A percentile compares a stretch with the other conserved stretches of the same genome.
These are phyloP conservation scores for Suillus decipiens DNA, from an alignment of 768 basidiomycete genomes.

Conservation along the genomic window DNA sequence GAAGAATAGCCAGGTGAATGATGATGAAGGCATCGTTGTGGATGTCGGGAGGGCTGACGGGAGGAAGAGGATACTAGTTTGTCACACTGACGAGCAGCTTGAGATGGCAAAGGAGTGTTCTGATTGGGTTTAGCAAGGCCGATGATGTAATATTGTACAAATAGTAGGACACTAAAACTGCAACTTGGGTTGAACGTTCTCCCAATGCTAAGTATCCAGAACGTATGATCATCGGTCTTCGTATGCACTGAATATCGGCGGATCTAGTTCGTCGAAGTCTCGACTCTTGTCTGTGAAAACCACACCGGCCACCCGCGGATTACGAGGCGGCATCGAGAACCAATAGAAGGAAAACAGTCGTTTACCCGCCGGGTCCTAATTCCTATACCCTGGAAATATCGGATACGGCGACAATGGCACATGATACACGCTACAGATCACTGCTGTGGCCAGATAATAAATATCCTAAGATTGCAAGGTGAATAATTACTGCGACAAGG, in stretches of 20 bases:
- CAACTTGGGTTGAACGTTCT: neutral
- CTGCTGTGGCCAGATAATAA: neutral
- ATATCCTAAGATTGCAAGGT: neutral
- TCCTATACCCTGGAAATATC: neutral
- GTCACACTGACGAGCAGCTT: constrained; percentile 65
- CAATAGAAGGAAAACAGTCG: neutral
- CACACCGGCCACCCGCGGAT: neutral
- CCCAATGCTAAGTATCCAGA: neutral
- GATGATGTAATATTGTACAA: neutral
- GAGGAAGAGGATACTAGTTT: constrained; percentile 51
- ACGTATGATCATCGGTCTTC: neutral
- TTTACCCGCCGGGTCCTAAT: neutral
- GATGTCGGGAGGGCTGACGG: constrained; percentile 42
- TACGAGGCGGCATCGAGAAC: constrained; percentile 1
- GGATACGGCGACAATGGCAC: neutral
- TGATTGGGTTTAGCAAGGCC: constrained; percentile 12
- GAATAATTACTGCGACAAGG: neutral
- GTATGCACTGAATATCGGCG: neutral
- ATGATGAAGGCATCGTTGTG: constrained; percentile 41
- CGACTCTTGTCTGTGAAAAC: neutral
- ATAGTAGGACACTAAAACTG: neutral
- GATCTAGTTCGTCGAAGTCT: constrained; percentile 3
- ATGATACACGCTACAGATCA: neutral
- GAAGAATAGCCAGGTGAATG: constrained; percentile 46
- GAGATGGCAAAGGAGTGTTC: constrained; percentile 50